Base-by-base conservation (phyloP, 1,284 basidiomycete species). In the Tylopilus microsporus region DNA sequence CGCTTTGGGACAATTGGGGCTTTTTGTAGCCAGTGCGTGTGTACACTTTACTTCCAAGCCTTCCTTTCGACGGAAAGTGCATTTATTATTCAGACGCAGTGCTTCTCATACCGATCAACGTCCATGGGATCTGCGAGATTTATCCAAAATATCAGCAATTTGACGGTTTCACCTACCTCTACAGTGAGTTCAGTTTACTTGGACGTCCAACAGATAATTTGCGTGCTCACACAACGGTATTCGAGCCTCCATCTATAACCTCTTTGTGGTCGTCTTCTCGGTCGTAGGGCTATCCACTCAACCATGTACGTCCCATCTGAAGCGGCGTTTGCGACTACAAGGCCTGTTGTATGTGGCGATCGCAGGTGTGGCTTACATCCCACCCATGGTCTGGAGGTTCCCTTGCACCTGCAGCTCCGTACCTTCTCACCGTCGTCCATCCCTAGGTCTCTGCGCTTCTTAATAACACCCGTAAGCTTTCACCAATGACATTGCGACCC, bases 311-410 rank as follows among this genome's bases (percentile, higher is more conserved):
- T 69, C 67, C 5, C 48, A 52, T n/a, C 52, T 69, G 47, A 58
- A 43, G 49, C 60, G 45, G 42, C 49, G 46, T n/a, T 51, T 69
- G 37, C 37, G 41, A 19, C 9, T 32, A 30, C 70, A 69, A 41
- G 68, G 67, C 6, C 34, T 65, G 3, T 13, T 57, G 8, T 72
- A 69, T 49, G 49, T 66, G 34, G 47, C 46, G 21, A 12, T 65
- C 7, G 59, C 55, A 13, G 47, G 54, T 2, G n/a, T 60, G 5
- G 18, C 9, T 1, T 63, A 61, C 50, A 43, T 65, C 9, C 53
- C 57, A 1, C 32, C 65, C 6, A 21, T 30, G 62, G 67, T 68
- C 2, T 41, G 60, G 10, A 19, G 10, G 19, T 10, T 45, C 11
- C 11, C n/a, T 12, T 45, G 5, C 43, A 9, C 18, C 41, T 13